phyloP scores from a whole-genome alignment of 202 grass and related monocot genomes.

The Panicum hallii region DNA sequence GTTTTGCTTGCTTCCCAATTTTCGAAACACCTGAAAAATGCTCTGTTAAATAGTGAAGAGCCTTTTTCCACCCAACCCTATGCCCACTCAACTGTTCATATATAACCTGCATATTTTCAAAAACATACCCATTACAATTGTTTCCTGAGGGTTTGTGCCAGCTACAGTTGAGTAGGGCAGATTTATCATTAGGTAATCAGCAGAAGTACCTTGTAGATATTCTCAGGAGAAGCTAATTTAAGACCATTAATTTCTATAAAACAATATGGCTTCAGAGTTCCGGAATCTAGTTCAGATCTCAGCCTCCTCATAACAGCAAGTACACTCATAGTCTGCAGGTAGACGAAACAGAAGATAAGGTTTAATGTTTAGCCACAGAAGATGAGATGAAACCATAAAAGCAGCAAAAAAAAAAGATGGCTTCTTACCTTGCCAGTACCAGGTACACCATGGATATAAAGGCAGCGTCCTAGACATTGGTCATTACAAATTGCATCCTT shows the following conservation, averaged over 20 bases:
- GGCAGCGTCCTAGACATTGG: conserved; percentile 85
- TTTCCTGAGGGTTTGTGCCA: background rate
- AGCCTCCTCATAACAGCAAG: conserved; percentile 89
- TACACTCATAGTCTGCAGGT: conserved; percentile 89
- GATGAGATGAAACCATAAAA: conserved; percentile 33
- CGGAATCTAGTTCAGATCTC: conserved; percentile 76
- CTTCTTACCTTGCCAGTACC: conserved; percentile 84
- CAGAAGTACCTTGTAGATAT: conserved; percentile 85
- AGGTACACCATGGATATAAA: conserved; percentile 98
- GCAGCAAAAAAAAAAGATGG: background rate
- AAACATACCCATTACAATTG: conserved; percentile 10
- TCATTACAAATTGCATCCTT: conserved; percentile 88
- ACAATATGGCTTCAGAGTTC: conserved; percentile 73
- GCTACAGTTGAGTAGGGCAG: background rate
- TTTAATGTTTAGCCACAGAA: conserved; percentile 34
- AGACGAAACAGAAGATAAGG: conserved; percentile 36
- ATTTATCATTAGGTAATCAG: conserved; percentile 30
- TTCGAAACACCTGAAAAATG: conserved; percentile 79
- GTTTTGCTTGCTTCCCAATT: conserved; percentile 67
- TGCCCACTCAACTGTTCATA: conserved; percentile 88
- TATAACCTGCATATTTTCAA: conserved; percentile 64
- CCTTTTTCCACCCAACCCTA: conserved; percentile 94
- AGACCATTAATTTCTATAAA: conserved; percentile 98
- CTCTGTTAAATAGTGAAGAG: conserved; percentile 90
- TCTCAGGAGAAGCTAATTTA: conserved; percentile 88